These are phyloP conservation scores for Xylaria sp. DNA, from an alignment of 2,329 filamentous ascomycete species.

Conservation along the genomic window DNA sequence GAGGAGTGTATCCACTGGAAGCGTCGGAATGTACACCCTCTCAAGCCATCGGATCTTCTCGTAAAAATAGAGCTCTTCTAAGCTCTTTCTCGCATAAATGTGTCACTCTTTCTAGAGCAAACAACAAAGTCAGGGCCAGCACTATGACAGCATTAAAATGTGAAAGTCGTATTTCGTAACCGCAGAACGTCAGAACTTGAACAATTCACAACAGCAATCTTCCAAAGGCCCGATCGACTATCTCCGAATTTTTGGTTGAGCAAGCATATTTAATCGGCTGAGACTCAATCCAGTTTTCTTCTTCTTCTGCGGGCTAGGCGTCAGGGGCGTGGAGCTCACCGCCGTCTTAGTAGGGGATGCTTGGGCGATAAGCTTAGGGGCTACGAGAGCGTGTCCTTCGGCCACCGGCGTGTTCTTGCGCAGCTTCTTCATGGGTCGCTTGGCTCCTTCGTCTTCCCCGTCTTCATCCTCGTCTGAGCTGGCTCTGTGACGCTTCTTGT, in stretches of 20 bases:
- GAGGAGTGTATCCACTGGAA: background rate
- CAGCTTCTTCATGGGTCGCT: constrained; percentile 67
- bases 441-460: constrained; percentile 55
- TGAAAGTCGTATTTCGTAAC: constrained; percentile 23
- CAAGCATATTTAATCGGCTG: constrained; percentile 70
- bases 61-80: background rate
- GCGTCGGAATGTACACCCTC: background rate
- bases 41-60: background rate
- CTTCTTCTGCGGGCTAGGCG: constrained; percentile 65
- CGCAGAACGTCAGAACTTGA: constrained; percentile 16
- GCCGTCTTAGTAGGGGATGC: constrained; percentile 53
- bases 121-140: background rate
- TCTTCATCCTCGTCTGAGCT: constrained; percentile 65
- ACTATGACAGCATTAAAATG: constrained; percentile 20
- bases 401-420: constrained; percentile 61
- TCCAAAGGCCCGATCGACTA: constrained; percentile 40
- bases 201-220: constrained; percentile 1
- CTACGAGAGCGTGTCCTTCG: constrained; percentile 64
- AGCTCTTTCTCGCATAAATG: background rate
- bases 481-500: constrained; percentile 73
- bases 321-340: constrained; percentile 37
- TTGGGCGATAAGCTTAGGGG: constrained; percentile 57
- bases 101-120: background rate
- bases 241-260: constrained; percentile 67
- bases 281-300: constrained; percentile 65